These are phyloP conservation scores for Capsaspora owczarzaki DNA, from an alignment of 78 protist species.

Conservation along the genomic window DNA sequence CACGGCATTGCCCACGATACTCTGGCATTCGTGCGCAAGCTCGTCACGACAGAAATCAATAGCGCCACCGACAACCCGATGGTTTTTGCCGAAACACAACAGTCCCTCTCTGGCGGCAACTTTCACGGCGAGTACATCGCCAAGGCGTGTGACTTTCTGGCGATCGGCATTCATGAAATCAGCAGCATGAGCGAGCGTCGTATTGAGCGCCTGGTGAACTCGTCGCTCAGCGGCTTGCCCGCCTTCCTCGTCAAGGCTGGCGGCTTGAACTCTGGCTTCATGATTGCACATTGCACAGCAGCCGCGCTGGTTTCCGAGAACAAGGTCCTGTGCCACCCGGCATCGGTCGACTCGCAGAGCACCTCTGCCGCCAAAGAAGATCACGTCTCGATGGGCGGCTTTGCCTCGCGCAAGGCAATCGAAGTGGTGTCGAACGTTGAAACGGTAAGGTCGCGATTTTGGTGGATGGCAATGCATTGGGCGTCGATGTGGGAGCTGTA, in stretches of 20 bases:
- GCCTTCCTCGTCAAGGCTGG: conserved; percentile 64
- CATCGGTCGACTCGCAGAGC: conserved; percentile 68
- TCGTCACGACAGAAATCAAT: conserved; percentile 76
- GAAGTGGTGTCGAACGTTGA: conserved; percentile 48
- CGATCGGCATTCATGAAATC: conserved; percentile 71
- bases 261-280: conserved; percentile 80
- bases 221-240: conserved; percentile 57
- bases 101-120: conserved; percentile 73
- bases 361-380: conserved; percentile 79
- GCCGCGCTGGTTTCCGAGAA: conserved; percentile 80
- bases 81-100: conserved; percentile 56
- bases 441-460: background rate
- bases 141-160: conserved; percentile 75
- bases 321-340: conserved; percentile 79
- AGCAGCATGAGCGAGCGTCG: conserved; percentile 74
- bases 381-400: conserved; percentile 82
- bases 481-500: too few relatives aligned
- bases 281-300: conserved; percentile 87
- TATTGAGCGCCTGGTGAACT: conserved; percentile 67
- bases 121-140: conserved; percentile 88
- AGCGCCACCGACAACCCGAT: conserved; percentile 90
- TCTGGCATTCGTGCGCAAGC: conserved; percentile 43
- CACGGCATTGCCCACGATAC: conserved; percentile 71
- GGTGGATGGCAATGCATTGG: background rate
- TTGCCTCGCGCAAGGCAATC: conserved; percentile 63